Evolutionary conservation across 2,329 filamentous ascomycete species (phyloP), one percentile per base, ranked within the genome.

Genomic region (Cladosporium velox): DNA sequence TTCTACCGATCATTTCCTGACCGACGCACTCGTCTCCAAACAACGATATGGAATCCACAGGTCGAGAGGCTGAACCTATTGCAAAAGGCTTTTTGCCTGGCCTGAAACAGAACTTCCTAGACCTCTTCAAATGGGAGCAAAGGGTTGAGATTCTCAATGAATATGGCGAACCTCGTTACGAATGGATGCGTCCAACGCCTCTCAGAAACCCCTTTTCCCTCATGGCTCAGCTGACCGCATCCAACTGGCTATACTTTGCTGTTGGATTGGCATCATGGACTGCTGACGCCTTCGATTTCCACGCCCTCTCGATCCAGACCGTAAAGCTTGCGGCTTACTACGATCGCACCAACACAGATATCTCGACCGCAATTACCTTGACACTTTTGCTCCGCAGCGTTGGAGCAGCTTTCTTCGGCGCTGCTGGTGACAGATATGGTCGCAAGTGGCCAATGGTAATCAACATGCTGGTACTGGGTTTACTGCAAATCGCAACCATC

Each of bases 231-330:
- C 83, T 95, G 18, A 85, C 83, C 3, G 80, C 81, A 28, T 86
- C 83, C 67, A 88, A 90, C 74, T 94, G 91, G 91, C 74, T 91
- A 18, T 93, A 91, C 80, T 82, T 94, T 79, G 69, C 90, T 49
- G 89, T 92, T 12, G 91, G 90, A 3, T 88, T 93, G 74, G 78
- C 85, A 38, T 88, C 90, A 18, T 94, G 91, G 91, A 90, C 87
- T 1, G 91, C 90, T 65, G 91, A 94, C 76, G 91, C 91, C 3
- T 94, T 93, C 76, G 91, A 93, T 77, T 94, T 93, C 75, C 90
- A 93, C 78, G 90, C 91, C 30, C 83, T 94, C 10, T 91, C 88
- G 4, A 91, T 94, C 69, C 91, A 93, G 76, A 91, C 90, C 3
- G 85, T 85, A 70, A 92, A 92, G 79, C 81, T 93, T 28, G 85